Conservation (phyloP, 805 yeast species). For the Kodamaea restingae region DNA sequence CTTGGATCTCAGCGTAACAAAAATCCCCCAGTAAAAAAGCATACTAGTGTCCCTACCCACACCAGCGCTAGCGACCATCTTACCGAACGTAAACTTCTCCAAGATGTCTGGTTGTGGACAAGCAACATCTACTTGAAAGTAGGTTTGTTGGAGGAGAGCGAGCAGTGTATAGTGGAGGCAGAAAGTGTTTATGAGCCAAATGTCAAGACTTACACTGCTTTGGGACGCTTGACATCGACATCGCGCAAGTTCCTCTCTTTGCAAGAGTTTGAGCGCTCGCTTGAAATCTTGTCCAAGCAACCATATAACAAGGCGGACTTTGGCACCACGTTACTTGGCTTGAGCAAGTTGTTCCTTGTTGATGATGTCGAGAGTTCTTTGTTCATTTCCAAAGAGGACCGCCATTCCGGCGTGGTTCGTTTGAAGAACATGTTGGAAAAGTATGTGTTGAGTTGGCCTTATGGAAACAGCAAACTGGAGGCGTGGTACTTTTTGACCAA, state of each 20-base stretch:
- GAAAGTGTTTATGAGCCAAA: conserved; percentile 45
- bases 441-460: conserved; percentile 35
- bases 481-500: conserved; percentile 66
- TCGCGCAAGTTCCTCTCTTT: conserved; percentile 47
- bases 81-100: conserved; percentile 41
- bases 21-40: too few relatives aligned
- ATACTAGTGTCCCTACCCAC: too few relatives aligned
- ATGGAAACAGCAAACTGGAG: conserved; percentile 46
- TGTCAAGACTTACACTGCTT: conserved; percentile 45
- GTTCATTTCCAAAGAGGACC: conserved; percentile 55
- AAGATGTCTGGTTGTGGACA: conserved; percentile 72
- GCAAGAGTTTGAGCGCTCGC: conserved; percentile 60
- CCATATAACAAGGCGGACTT: conserved; percentile 33
- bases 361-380: conserved; percentile 33
- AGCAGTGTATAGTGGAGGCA: conserved; percentile 71
- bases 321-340: conserved; percentile 51
- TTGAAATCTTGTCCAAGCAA: conserved; percentile 37
- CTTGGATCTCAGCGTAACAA: conserved; percentile 5
- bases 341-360: conserved; percentile 46
- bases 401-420: conserved; percentile 57
- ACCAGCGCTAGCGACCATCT: conserved; percentile 4
- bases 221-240: conserved; percentile 45
- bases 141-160: conserved; percentile 55
- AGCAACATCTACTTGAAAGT: conserved; percentile 59
- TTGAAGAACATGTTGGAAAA: conserved; percentile 44